These are phyloP conservation scores for Pyracantha coccinea DNA, from an alignment of 331 rosid species.

Conservation along the genomic window DNA sequence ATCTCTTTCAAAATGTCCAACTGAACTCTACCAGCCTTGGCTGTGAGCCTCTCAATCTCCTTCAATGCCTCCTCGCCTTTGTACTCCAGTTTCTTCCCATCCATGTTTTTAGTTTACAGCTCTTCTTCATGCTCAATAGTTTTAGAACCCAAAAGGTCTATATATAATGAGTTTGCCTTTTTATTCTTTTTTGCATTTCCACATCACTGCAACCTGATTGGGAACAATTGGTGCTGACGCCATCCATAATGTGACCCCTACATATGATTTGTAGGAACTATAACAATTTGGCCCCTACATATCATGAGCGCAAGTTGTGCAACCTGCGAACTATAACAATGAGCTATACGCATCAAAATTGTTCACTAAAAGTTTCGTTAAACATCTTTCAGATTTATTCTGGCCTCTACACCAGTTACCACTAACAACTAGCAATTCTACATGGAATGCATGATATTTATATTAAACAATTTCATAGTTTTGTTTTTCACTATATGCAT, in stretches of 20 bases:
- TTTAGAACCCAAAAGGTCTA: conserved; percentile 17
- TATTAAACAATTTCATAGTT: neutral
- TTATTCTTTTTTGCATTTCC: conserved; percentile 8
- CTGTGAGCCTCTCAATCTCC: conserved; percentile 77
- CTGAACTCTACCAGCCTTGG: conserved; percentile 58
- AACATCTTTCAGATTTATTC: neutral
- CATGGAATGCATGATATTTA: neutral
- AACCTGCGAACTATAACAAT: neutral
- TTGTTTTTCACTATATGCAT: neutral
- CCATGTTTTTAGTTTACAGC: conserved; percentile 28
- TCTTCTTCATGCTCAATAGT: conserved; percentile 14
- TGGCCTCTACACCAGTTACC: neutral
- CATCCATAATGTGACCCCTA: conserved; percentile 35
- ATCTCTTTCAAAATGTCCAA: conserved; percentile 53
- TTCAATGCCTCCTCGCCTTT: conserved; percentile 75
- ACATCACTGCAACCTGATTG: conserved; percentile 25
- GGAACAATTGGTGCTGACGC: conserved; percentile 40
- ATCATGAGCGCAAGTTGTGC: neutral
- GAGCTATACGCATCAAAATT: neutral
- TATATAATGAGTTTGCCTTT: conserved; percentile 26
- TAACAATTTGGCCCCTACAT: neutral
- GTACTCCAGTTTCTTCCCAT: conserved; percentile 80
- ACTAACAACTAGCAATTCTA: neutral
- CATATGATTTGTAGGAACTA: neutral
- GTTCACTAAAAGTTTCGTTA: neutral